Evolutionary conservation across 768 basidiomycete species (phyloP).

Genomic region (Coprinopsis cinerea): DNA sequence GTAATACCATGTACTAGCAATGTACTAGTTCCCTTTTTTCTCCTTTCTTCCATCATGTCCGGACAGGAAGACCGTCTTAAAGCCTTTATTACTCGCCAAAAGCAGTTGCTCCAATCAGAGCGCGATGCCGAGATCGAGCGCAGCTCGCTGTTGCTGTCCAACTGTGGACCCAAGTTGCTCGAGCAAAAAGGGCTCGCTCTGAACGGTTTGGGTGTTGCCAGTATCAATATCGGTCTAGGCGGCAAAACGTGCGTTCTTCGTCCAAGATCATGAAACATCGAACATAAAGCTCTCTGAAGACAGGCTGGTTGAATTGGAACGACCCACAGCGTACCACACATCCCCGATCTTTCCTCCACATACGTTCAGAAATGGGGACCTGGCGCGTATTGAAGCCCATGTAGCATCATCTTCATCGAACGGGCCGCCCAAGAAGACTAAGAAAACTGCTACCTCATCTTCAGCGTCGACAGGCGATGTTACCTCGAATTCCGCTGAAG

Average conservation of each 20-base stretch:
- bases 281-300: slow-evolving; percentile 27
- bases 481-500: slow-evolving; percentile 51
- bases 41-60: no score
- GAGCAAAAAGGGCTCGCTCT: slow-evolving; percentile 84
- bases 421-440: slow-evolving; percentile 37
- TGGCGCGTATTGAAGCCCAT: slow-evolving; percentile 80
- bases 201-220: slow-evolving; percentile 61
- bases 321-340: slow-evolving; percentile 75
- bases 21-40: no score
- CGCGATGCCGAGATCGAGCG: slow-evolving; percentile 81
- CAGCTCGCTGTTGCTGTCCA: slow-evolving; percentile 71
- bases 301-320: slow-evolving; percentile 82
- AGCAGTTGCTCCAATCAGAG: slow-evolving; percentile 62
- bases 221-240: slow-evolving; percentile 80
- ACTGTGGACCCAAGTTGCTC: slow-evolving; percentile 78
- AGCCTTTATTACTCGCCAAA: slow-evolving; percentile 64
- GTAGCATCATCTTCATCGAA: slow-evolving; percentile 21
- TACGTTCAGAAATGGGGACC: slow-evolving; percentile 83
- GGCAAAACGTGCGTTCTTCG: slow-evolving; percentile 73
- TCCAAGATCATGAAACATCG: slow-evolving; percentile 1
- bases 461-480: slow-evolving; percentile 9
- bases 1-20: no score
- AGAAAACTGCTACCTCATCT: slow-evolving; percentile 23
- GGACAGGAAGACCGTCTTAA: no score
- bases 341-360: slow-evolving; percentile 76